Evolutionary conservation across 2,329 filamentous ascomycete genomes (phyloP), one percentile per base, ranked within the genome.

Genomic region (Xylariaceae sp.): DNA sequence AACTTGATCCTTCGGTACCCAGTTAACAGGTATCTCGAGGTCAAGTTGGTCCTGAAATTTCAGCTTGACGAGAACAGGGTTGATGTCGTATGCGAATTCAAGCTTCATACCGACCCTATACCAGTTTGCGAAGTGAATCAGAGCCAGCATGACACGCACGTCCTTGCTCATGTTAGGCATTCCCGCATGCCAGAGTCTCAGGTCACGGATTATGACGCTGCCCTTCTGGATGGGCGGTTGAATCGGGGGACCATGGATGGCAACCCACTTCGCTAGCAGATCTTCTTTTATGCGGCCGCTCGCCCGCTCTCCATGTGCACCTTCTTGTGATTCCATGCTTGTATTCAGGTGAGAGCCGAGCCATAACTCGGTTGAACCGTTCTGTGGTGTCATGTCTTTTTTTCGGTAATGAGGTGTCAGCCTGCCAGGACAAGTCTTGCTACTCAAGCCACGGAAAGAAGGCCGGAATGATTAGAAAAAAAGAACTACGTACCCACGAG

Each of bases 171-270:
- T 62, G 60, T 86, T 85, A 1, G 81, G 81, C 77, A 84, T 83
- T 0, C 82, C 83, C 0, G 80, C 81, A 64, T 86, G 82, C 82
- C 83, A 86, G 4, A 84, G 73, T 29, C 82, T 70, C 51, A 86
- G 66, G 64, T 86, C 83, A 1, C 84, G 73, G 32, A 86, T 64
- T 37, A 85, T 72, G 27, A 85, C 64, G 40, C 78, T 77, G 0
- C 83, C 81, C 60, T 80, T 81, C 37, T 71, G 71, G 0, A 83
- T 73, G 2, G 67, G 53, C 0, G 80, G 79, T 61, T 84, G 80
- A 8, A 74, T 64, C 0, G 79, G 79, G 4, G 75, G 72, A 1
- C 59, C 59, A 5, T 74, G 66, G 2, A 70, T 60, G 3, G 62
- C 53, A 2, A 69, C 56, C 4, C 75, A 70, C 48, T 70, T 64